A percentile compares a stretch with the other conserved stretches of the same genome.
phyloP scores from a whole-genome alignment of 108 stramenopile species.

The Cyclotella cryptica region DNA sequence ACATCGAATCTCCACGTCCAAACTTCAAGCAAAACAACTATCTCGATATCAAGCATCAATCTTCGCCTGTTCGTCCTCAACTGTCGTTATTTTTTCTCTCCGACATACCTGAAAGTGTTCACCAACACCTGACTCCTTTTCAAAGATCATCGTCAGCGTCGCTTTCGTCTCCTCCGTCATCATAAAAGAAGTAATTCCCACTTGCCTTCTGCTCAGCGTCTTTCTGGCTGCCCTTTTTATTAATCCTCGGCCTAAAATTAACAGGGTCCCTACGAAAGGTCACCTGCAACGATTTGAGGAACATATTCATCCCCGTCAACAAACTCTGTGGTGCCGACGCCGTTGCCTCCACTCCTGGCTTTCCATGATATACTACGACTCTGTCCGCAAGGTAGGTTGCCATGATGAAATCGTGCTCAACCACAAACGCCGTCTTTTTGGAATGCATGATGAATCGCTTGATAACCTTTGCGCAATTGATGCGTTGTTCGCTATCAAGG shows the following conservation, averaged over 20 bases:
- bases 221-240: conserved; percentile 94
- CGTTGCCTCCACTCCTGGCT: conserved; percentile 96
- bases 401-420: conserved; percentile 99
- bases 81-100: no score
- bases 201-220: conserved; percentile 97
- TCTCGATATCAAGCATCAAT: no score
- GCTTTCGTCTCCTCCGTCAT: conserved; percentile 78
- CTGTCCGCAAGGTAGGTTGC: conserved; percentile 98
- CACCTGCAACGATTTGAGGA: conserved; percentile 95
- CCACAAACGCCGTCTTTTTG: conserved; percentile 98
- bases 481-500: conserved; percentile 98
- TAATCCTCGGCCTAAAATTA: conserved; percentile 98
- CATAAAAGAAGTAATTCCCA: conserved; percentile 99
- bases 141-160: conserved; percentile 61
- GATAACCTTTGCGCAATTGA: conserved; percentile 98
- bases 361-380: conserved; percentile 96
- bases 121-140: not conserved
- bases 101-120: no score
- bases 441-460: conserved; percentile 99
- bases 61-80: no score
- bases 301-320: conserved; percentile 97
- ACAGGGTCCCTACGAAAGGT: conserved; percentile 99
- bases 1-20: no score
- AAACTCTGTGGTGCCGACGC: conserved; percentile 95
- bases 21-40: no score